These are phyloP conservation scores for Fagopyrum esculentum DNA, from an alignment of 148 eudicot species.

Conservation along the genomic window DNA sequence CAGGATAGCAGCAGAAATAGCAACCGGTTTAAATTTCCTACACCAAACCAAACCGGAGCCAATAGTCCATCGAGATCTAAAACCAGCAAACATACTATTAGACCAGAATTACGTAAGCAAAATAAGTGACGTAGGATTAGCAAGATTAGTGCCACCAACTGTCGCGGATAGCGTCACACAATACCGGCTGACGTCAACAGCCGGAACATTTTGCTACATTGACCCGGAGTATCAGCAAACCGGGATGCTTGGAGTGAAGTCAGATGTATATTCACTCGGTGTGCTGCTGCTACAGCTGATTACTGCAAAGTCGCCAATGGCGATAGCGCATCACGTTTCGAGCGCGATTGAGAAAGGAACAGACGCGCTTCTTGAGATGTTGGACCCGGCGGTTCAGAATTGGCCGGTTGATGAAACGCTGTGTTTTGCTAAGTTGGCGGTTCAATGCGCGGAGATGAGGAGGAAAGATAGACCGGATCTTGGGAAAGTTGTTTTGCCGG, in stretches of 20 bases:
- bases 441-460: slow-evolving; percentile 49
- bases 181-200: slow-evolving; percentile 54
- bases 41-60: slow-evolving; percentile 74
- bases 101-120: slow-evolving; percentile 61
- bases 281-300: slow-evolving; percentile 52
- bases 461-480: slow-evolving; percentile 65
- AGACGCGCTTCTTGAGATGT: slow-evolving; percentile 25
- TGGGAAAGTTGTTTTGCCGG: slow-evolving; percentile 51
- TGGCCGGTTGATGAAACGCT: slow-evolving; percentile 64
- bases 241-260: slow-evolving; percentile 60
- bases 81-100: slow-evolving; percentile 58
- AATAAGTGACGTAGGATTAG: slow-evolving; percentile 68
- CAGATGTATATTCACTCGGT: slow-evolving; percentile 61
- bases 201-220: slow-evolving; percentile 66
- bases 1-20: slow-evolving; percentile 44
- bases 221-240: slow-evolving; percentile 78
- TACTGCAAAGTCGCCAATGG: slow-evolving; percentile 60
- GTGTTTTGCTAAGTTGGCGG: slow-evolving; percentile 41
- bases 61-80: slow-evolving; percentile 61
- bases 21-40: slow-evolving; percentile 48
- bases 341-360: slow-evolving; percentile 34
- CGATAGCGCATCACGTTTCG: slow-evolving; percentile 44
- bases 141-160: slow-evolving; percentile 57
- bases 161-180: slow-evolving; percentile 57
- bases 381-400: slow-evolving; percentile 52